Base-by-base conservation (phyloP, 2,329 filamentous ascomycete genomes). In the Paracoccidioides brasiliensis region DNA sequence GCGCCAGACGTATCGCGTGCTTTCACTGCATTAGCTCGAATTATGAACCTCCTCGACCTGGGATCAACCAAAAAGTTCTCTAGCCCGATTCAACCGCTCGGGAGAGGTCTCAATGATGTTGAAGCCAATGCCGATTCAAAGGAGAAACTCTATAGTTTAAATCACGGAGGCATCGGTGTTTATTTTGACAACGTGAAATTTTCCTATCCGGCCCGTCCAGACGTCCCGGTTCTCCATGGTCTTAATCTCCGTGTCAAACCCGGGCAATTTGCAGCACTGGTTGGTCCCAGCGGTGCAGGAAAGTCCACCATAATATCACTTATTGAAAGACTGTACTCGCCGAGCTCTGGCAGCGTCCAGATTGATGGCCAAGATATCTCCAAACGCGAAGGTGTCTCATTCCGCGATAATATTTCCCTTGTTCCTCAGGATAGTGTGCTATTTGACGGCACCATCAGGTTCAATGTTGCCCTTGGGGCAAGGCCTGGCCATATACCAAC, bases 341-440 rank as follows among this genome's bases (percentile, higher is more conserved):
- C 83, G 0, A 70, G 76, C 8, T 78, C 80, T 5, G 85, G 85
- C 8, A 78, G 69, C 12, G 81, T 89, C 58, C 66, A 74, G 57
- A 84, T 90, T 57, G 86, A 90, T 62, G 85, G 84, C 0, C 60
- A 86, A 7, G 85, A 90, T 64, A 86, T 88, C 56, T 82, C 84
- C 37, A 83, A 80, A 63, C 80, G 89, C 63, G 79, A 79, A 51
- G 75, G 88, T 0, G 78, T 84, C 58, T 80, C 83, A 56, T 73
- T 90, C n/a, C 78, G 86, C 33, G 82, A 80, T 15, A 76, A 84
- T 0, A 70, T 90, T 3, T 83, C 84, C 52, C 88, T 90, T 61
- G 89, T 90, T 55, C 85, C 86, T 4, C 83, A 88, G 71, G 85
- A 90, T 60, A 85, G 85, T 0, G 84, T 88, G 1, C 76, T 90